Evolutionary conservation across 2,329 filamentous ascomycete species (phyloP).

Genomic region (Colletotrichum destructivum): DNA sequence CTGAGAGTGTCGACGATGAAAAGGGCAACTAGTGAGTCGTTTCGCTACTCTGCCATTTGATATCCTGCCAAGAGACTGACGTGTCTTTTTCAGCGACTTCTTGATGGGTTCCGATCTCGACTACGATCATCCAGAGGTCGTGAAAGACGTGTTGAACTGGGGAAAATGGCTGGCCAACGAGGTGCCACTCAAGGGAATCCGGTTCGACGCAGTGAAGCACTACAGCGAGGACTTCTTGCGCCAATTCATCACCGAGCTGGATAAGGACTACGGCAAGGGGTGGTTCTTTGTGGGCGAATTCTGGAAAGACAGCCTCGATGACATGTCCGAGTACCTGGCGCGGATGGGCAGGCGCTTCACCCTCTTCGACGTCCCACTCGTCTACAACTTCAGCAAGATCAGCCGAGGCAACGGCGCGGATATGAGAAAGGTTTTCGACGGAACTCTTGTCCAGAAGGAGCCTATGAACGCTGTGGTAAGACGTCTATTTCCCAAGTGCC

Average conservation of each 20-base stretch:
- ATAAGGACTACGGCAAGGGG: conserved; percentile 57
- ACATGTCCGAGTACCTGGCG: conserved; percentile 52
- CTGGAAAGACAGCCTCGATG: conserved; percentile 56
- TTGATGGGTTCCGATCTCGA: conserved; percentile 82
- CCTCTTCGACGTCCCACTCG: conserved; percentile 78
- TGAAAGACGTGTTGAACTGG: conserved; percentile 76
- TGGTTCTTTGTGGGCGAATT: conserved; percentile 59
- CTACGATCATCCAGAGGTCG: conserved; percentile 75
- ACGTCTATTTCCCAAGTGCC: background rate
- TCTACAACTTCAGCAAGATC: conserved; percentile 76
- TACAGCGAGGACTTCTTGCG: conserved; percentile 77
- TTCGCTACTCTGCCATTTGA: conserved; percentile 69
- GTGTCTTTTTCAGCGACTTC: conserved; percentile 71
- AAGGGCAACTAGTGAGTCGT: conserved; percentile 72
- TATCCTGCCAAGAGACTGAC: conserved; percentile 63
- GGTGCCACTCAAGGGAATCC: conserved; percentile 74
- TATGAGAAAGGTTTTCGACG: conserved; percentile 74
- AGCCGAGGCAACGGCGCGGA: conserved; percentile 71
- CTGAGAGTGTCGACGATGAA: conserved; percentile 68
- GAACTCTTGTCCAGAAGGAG: conserved; percentile 65
- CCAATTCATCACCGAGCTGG: conserved; percentile 73
- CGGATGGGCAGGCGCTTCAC: conserved; percentile 70
- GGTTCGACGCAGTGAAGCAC: conserved; percentile 82
- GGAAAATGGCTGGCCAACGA: conserved; percentile 76
- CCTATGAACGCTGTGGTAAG: conserved; percentile 55